Evolutionary conservation across 2,329 filamentous ascomycete genomes (phyloP), one percentile per base, ranked within the genome.

Genomic region (Penicillium corylophilum): DNA sequence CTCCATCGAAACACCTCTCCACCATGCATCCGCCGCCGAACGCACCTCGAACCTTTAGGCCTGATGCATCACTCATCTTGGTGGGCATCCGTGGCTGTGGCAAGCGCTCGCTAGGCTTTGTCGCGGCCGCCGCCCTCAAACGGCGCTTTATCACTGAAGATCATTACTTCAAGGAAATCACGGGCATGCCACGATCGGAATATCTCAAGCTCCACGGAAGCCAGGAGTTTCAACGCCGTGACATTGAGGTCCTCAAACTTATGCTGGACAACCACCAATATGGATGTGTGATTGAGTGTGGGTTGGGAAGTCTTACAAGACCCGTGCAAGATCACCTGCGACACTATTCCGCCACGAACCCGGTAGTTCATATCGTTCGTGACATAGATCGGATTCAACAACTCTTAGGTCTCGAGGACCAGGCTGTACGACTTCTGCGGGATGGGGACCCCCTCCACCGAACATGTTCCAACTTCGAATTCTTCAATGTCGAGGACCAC

Each of bases 401-500:
- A 41, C 57, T 79, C 24, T 63, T 79, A 7, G 74, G 74, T 2
- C 59, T 79, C 12, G 72, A 73, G 38, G 74, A 76, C 13, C 70
- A 73, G 20, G 71, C 76, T 6, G 69, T 73, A 9, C 67, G 71
- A 20, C 64, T 76, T 13, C 65, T 79, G 5, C 71, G 73, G 33
- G 68, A 71, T 15, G 75, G 75, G 13, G 77, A 79, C 57, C 63
- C 72, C 1, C 67, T 73, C 20, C 77, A 79, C 55, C 67, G 75
- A 9, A 72, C 66, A 23, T 79, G 77, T 60, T 78, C 77, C 10
- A 75, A 74, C 51, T 74, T 73, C 35, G 73, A 76, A 46, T 76
- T 71, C 52, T 79, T 75, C 58, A 79, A 79, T 51, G 59, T 78
- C 8, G 74, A 79, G 55, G 77, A 79, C 55, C 66, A 72, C 49